Evolutionary conservation across 805 yeast genomes (phyloP), one percentile per base, ranked within the genome.

Genomic region (Kluyveromyces dobzhanskii): DNA sequence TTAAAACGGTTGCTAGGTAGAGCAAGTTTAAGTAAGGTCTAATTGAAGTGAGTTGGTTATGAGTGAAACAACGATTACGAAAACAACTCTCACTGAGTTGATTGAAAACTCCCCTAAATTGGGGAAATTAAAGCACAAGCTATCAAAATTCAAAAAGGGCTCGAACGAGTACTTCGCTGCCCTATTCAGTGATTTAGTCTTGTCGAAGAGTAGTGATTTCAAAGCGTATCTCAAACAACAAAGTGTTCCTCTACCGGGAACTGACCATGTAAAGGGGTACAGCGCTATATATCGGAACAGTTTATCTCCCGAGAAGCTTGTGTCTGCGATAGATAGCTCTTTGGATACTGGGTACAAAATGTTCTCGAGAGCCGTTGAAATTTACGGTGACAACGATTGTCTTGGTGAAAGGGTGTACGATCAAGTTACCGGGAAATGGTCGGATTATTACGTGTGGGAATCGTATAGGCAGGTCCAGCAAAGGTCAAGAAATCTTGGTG

Each of bases 251-350:
- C 28, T 73, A 0, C 66, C 71, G 0, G 64, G 64, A 17, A 45
- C 69, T 13, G 28, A 38, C 13, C 48, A 55, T 18, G 49, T 57
- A 36, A 61, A 61, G 2, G 80, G 78, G 5, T 71, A 57, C 54
- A 73, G 82, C 19, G 67, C 73, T 2, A 54, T 73, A 7, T 80
- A 67, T 51, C 61, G 85, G 40, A 75, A 67, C 47, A 54, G 57
- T 10, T 47, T 58, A 11, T 46, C 63, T 4, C 54, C 61, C 13
- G 63, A 58, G 18, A 47, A 50, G 11, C 50, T 61, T 13, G 59
- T 71, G 17, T 57, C 62, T 11, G 44, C 60, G 32, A 41, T 73
- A n/a, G 71, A 71, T 44, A 69, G 72, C 1, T 50, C 61, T 1
- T 54, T 77, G 39, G 49, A 54, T 40, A 76, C 80, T 0, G 62